Conservation (phyloP, 768 basidiomycete species). For the Wakefieldia striispora region DNA sequence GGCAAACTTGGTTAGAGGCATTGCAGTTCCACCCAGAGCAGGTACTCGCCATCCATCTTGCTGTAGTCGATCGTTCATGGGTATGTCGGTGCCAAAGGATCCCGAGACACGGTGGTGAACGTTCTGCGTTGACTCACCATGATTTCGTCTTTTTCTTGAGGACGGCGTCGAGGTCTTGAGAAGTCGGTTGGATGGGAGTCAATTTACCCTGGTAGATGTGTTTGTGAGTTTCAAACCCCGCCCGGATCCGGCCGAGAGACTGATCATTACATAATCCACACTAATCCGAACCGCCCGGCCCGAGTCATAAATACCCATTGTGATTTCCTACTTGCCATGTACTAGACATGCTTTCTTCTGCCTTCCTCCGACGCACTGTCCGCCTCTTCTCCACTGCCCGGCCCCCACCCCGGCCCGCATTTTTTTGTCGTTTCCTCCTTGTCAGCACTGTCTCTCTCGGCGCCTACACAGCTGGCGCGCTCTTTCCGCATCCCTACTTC, state of each 20-base stretch:
- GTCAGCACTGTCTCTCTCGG: constrained; percentile 22
- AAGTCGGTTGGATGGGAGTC: background rate
- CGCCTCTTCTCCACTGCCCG: constrained; percentile 13
- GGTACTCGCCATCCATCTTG: constrained; percentile 55
- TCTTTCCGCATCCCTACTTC: constrained; percentile 67
- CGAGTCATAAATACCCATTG: too few species aligned
- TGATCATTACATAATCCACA: constrained; percentile 7
- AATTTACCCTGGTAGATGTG: background rate
- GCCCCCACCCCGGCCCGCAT: background rate
- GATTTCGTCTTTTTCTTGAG: constrained; percentile 36
- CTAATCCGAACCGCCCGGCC: too few species aligned
- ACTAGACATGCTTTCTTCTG: background rate
- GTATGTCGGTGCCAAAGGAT: constrained; percentile 38
- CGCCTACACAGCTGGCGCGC: constrained; percentile 52
- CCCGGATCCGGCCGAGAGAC: constrained; percentile 19
- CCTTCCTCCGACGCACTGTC: constrained; percentile 8
- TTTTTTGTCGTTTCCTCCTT: constrained; percentile 20
- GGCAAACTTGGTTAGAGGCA: constrained; percentile 18
- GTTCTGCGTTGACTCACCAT: constrained; percentile 50
- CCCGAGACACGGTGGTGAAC: constrained; percentile 31
- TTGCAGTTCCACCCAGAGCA: constrained; percentile 34
- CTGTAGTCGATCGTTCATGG: constrained; percentile 25
- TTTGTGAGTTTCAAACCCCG: constrained; percentile 13
- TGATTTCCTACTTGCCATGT: background rate
- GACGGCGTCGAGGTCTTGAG: constrained; percentile 25